Base-by-base conservation (phyloP, 257 asterid species). In the Linderniella brevidens region DNA sequence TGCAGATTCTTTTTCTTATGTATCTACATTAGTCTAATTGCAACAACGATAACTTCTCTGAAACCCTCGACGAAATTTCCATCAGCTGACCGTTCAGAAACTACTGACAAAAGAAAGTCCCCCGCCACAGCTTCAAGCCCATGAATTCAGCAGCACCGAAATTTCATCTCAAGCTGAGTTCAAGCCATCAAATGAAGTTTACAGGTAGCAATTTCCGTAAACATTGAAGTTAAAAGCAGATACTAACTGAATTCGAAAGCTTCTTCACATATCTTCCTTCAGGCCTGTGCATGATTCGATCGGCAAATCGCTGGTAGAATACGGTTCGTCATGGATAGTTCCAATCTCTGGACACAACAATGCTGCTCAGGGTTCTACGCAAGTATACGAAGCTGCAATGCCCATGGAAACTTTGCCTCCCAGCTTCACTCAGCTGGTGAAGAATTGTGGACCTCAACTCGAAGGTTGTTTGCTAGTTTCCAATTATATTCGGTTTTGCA, bases 381-480 rank as follows among this genome's bases (percentile, higher is more conserved):
- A 68, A 48, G 35, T 58, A 36, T 60, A 53, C 18, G 67, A 64
- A 62, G 69, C 64, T 56, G 79, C 64, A 37, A 74, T 55, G 47
- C 44, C 62, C 35, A 58, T 57, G 54, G 38, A 72, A 8, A 45
- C 49, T 10, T 73, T 71, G 54, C 95, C 97, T 57, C 97, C 93
- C 50, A 76, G 93, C 67, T 87, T 83, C 71, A 65, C 82, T 3
- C 74, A 86, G 36, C 63, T 83, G 64, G 51, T 87, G 62, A 72
- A 50, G 65, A 76, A 68, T 70, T 80, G 86, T 58, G 53, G 66
- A 59, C 75, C 92, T 47, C 65, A 68, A 61, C 67, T 57, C 57
- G 64, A 73, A 59, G 80, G 85, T 64, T 57, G 18, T 52, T 37
- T 37, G 8, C 48, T 43, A 17, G 4, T 14, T 8, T 46, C 3